phyloP scores from a whole-genome alignment of 2,329 filamentous ascomycete species.

The Ceratocystis albifundus region DNA sequence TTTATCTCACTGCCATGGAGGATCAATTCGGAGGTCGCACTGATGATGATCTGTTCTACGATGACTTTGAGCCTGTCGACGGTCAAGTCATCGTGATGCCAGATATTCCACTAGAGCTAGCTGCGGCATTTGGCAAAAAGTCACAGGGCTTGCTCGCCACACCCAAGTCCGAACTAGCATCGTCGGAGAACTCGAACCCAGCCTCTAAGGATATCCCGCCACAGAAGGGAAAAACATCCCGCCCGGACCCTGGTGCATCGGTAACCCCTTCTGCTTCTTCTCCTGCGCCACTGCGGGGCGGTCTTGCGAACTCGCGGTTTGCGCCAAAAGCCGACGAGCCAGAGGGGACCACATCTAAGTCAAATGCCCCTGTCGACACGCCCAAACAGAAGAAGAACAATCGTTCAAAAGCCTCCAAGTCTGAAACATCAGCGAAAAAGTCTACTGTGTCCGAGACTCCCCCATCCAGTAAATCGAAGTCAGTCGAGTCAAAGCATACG shows the following conservation, averaged over 20 bases:
- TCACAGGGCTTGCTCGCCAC: neutral
- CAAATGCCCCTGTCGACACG: conserved; percentile 22
- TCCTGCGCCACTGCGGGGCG: conserved; percentile 12
- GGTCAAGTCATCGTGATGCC: conserved; percentile 26
- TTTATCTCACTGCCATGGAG: conserved; percentile 36
- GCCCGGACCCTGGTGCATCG: neutral
- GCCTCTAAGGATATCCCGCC: neutral
- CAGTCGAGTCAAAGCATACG: neutral
- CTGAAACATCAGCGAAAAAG: neutral
- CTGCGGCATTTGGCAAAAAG: conserved; percentile 16
- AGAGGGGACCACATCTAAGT: conserved; percentile 16
- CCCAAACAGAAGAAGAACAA: conserved; percentile 17
- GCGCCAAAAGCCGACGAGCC: conserved; percentile 23
- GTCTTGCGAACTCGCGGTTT: conserved; percentile 19
- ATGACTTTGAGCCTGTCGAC: conserved; percentile 48
- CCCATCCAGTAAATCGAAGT: neutral
- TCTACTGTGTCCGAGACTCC: neutral
- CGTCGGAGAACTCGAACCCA: neutral
- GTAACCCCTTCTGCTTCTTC: conserved; percentile 19
- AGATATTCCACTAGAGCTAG: conserved; percentile 23
- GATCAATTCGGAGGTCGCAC: conserved; percentile 51
- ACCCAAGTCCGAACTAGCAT: neutral
- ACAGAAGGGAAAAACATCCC: neutral
- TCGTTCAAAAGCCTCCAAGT: conserved; percentile 15
- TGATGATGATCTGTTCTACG: conserved; percentile 51